A percentile compares a stretch with the other conserved stretches of the same genome.
These are phyloP conservation scores for Alternaria atra DNA, from an alignment of 2,329 filamentous ascomycete species.

Conservation along the genomic window DNA sequence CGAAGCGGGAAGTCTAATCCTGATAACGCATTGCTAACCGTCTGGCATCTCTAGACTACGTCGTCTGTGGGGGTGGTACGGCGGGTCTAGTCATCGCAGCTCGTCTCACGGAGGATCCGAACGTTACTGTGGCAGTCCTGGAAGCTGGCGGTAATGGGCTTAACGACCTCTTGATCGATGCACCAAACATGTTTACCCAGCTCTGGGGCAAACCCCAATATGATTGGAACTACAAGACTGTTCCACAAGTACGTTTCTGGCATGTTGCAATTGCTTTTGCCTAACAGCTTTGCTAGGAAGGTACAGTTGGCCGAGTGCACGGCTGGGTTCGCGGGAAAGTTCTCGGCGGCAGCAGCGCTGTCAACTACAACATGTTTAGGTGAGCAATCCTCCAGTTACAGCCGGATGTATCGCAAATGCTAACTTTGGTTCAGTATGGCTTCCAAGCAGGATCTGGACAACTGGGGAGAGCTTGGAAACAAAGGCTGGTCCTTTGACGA, in stretches of 20 bases:
- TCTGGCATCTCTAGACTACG: conserved; percentile 21
- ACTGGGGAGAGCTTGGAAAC: conserved; percentile 54
- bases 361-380: conserved; percentile 47
- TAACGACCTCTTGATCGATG: conserved; percentile 40
- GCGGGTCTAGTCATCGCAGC: conserved; percentile 43
- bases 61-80: conserved; percentile 41
- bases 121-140: conserved; percentile 37
- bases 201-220: conserved; percentile 41
- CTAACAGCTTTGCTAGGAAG: conserved; percentile 31
- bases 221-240: conserved; percentile 43
- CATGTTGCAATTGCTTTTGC: not conserved
- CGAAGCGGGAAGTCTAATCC: not conserved
- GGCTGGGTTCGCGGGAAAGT: conserved; percentile 42
- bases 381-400: not conserved
- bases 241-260: conserved; percentile 34
- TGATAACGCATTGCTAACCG: not conserved
- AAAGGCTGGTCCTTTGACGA: conserved; percentile 49
- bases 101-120: conserved; percentile 38
- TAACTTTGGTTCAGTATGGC: conserved; percentile 28
- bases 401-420: not conserved
- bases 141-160: conserved; percentile 43
- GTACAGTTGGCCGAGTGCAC: conserved; percentile 30
- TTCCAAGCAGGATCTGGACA: conserved; percentile 44
- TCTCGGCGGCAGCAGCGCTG: conserved; percentile 51
- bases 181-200: conserved; percentile 35